These are phyloP conservation scores for Houttuynia cordata DNA, from an alignment of 164 flowering plant species.

Conservation along the genomic window DNA sequence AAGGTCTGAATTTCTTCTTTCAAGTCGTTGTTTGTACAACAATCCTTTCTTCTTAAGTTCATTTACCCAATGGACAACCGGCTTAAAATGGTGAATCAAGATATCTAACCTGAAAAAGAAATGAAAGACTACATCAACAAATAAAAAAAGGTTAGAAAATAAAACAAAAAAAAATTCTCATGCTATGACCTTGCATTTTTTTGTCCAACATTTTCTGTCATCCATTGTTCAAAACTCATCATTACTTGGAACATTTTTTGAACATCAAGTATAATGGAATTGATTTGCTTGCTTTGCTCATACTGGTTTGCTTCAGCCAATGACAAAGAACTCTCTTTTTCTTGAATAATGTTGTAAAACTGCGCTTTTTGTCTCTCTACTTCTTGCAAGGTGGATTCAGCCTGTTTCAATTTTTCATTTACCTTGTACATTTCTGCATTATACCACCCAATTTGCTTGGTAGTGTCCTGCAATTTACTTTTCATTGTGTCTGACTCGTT, in stretches of 20 bases:
- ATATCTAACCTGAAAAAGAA: conserved; percentile 26
- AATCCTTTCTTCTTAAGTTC: conserved; percentile 23
- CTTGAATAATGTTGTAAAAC: conserved; percentile 21
- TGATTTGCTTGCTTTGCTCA: conserved; percentile 35
- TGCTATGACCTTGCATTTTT: conserved; percentile 40
- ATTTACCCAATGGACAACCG: conserved; percentile 27
- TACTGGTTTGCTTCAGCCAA: conserved; percentile 25
- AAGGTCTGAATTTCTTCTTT: conserved; percentile 52
- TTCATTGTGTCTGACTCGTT: conserved; percentile 21
- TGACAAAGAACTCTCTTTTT: conserved; percentile 20
- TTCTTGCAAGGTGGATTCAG: conserved; percentile 17
- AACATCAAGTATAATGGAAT: conserved; percentile 17
- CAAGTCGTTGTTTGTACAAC: conserved; percentile 48
- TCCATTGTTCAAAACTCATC: conserved; percentile 34
- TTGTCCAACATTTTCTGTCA: conserved; percentile 18
- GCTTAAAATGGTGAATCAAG: conserved; percentile 20
- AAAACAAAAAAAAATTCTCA: neutral
- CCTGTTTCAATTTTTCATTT: conserved; percentile 24
- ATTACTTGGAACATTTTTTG: conserved; percentile 18
- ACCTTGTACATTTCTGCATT: conserved; percentile 21
- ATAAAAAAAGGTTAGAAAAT: neutral
- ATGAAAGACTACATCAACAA: neutral
- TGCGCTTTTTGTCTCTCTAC: conserved; percentile 19
- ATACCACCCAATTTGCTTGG: conserved; percentile 18
- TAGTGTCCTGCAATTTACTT: conserved; percentile 21